phyloP scores from a whole-genome alignment of 2,329 filamentous ascomycete species.

The Fusarium sp. region DNA sequence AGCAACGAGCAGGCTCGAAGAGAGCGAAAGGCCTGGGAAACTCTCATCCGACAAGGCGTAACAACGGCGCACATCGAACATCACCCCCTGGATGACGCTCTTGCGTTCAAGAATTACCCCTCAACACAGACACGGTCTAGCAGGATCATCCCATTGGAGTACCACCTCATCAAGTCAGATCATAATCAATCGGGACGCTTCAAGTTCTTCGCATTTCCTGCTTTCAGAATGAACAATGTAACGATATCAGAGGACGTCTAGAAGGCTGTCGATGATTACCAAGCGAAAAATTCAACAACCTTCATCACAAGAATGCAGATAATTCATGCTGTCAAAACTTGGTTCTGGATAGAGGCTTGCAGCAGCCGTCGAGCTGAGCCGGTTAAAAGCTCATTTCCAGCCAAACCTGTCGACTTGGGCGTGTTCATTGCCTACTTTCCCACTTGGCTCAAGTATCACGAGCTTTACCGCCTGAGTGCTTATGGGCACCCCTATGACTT shows the following conservation, averaged over 20 bases:
- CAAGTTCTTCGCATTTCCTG: neutral
- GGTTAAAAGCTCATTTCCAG: fast-evolving
- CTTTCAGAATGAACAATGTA: neutral
- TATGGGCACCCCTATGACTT: slow-evolving; percentile 2
- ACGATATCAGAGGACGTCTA: neutral
- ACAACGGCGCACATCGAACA: neutral
- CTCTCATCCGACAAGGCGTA: neutral
- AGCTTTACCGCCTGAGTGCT: neutral
- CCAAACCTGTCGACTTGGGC: neutral
- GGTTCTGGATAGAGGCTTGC: slow-evolving; percentile 1
- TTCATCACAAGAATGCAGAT: neutral
- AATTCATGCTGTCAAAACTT: neutral
- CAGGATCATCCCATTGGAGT: neutral
- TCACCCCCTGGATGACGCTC: neutral
- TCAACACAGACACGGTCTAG: neutral
- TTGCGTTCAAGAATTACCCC: neutral
- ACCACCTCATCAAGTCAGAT: neutral
- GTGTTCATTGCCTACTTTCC: slow-evolving; percentile 10
- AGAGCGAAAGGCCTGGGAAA: neutral
- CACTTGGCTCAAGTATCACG: slow-evolving; percentile 6
- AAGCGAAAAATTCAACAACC: neutral
- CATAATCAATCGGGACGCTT: fast-evolving
- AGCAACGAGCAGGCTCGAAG: fast-evolving
- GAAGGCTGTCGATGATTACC: neutral
- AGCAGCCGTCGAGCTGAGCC: neutral